Conservation (phyloP, 352 stramenopile species). For the Phytopythium boreale region DNA sequence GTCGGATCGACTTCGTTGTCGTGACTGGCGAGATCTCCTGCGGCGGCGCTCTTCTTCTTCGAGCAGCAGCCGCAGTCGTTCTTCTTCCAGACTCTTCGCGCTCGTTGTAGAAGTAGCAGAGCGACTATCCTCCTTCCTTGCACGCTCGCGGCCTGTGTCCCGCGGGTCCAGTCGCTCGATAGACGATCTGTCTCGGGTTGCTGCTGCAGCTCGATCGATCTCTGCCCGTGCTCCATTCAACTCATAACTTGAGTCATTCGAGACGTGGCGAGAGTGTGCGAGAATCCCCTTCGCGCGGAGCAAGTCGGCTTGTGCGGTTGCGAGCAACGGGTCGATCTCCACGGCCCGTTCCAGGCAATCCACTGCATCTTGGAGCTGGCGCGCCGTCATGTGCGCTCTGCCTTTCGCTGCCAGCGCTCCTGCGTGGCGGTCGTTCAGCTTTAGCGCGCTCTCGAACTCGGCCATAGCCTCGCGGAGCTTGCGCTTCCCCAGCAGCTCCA, state of each 20-base stretch:
- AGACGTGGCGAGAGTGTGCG: slow-evolving; percentile 17
- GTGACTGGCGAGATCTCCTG: not conserved
- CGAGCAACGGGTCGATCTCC: slow-evolving; percentile 15
- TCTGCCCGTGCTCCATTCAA: not conserved
- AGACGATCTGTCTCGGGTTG: not conserved
- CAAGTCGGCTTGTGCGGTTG: slow-evolving; percentile 13
- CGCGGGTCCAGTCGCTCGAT: not conserved
- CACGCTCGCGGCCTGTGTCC: not conserved
- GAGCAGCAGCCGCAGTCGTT: slow-evolving; percentile 27
- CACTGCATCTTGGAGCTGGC: slow-evolving; percentile 33
- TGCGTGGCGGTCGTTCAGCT: slow-evolving; percentile 24
- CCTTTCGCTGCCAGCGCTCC: slow-evolving; percentile 20
- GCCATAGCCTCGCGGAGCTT: slow-evolving; percentile 25
- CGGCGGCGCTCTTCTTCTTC: slow-evolving; percentile 26
- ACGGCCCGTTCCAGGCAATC: slow-evolving; percentile 28
- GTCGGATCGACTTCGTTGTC: not conserved
- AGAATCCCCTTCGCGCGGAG: slow-evolving; percentile 16
- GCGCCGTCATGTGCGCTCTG: slow-evolving; percentile 15
- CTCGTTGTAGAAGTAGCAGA: not conserved
- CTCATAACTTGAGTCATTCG: not conserved
- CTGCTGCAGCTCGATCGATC: not conserved
- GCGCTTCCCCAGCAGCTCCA: slow-evolving; percentile 21
- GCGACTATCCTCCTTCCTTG: not conserved
- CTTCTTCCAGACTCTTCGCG: slow-evolving; percentile 20
- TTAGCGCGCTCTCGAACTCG: slow-evolving; percentile 37